These are phyloP conservation scores for Trichosporon sp. DNA, from an alignment of 1,284 basidiomycete genomes.

Conservation along the genomic window DNA sequence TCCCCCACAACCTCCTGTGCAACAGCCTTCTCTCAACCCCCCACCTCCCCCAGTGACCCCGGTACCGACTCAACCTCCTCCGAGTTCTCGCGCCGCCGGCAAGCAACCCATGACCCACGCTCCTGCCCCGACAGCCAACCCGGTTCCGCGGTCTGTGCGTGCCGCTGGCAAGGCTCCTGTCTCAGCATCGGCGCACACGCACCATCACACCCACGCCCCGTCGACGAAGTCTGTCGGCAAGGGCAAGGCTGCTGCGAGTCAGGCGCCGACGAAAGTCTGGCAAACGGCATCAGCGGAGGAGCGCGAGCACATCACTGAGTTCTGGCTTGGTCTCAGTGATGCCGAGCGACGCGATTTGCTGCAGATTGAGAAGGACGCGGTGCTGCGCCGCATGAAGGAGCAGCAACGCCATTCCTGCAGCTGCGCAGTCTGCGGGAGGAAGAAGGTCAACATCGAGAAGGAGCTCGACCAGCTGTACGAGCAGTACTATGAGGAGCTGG, in stretches of 20 bases:
- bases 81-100: slow-evolving; percentile 72
- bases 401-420: slow-evolving; percentile 94
- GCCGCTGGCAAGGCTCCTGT: slow-evolving; percentile 59
- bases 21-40: slow-evolving; percentile 42
- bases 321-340: slow-evolving; percentile 89
- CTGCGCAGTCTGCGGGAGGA: slow-evolving; percentile 95
- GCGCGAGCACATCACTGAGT: slow-evolving; percentile 93
- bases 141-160: slow-evolving; percentile 57
- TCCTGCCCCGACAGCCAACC: slow-evolving; percentile 46
- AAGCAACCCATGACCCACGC: slow-evolving; percentile 71
- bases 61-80: slow-evolving; percentile 57
- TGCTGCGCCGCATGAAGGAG: slow-evolving; percentile 97
- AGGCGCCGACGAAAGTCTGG: slow-evolving; percentile 66
- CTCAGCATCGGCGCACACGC: slow-evolving; percentile 63
- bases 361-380: slow-evolving; percentile 95
- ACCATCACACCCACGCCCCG: slow-evolving; percentile 57
- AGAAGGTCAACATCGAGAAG: slow-evolving; percentile 98
- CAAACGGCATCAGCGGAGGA: slow-evolving; percentile 87
- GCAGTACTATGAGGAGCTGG: slow-evolving; percentile 98
- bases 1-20: slow-evolving; percentile 42
- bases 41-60: slow-evolving; percentile 51
- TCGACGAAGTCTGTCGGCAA: slow-evolving; percentile 52
- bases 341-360: slow-evolving; percentile 86
- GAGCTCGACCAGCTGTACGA: slow-evolving; percentile 99
- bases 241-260: slow-evolving; percentile 46